Base-by-base conservation (phyloP, 495 filamentous ascomycete genomes). In the Staphylotrichum longicolle region DNA sequence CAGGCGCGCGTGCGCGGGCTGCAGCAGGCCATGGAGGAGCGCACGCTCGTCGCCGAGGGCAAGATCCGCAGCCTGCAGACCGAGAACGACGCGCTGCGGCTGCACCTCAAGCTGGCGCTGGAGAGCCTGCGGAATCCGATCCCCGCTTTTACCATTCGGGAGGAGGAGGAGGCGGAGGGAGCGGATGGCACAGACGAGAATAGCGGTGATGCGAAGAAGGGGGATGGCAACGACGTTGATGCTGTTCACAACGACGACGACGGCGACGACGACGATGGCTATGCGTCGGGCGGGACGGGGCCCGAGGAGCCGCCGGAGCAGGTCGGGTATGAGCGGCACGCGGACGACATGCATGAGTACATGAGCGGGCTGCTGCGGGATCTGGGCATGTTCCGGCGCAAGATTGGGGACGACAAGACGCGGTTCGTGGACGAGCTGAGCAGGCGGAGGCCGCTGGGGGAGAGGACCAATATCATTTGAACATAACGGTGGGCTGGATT, bases 1-100 rank as follows among this genome's bases (percentile, higher is more conserved):
- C 95, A 98, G 75, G 87, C 84, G 58, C 83, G 86, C 63, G 92
- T 98, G 7, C 80, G 85, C 37, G 83, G 86, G 49, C 88, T 99
- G 86, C 92, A 96, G 73, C 85, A 91, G 45, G 79, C 93, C 65
- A 96, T 96, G 93, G 93, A 97, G 71, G 94, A 99, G 76, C 86
- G 83, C 39, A 84, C 86, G 45, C 85, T 94, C 72, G 87, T 97
- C 5, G 85, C 88, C 54, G 95, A 99, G 67, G 88, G 86, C 77
- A 96, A 96, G 80, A 96, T 99, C 61, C 82, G 88, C 37, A 88
- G 86, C 46, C 73, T 99, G 45, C 85, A 91, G 71, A 88, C 85
- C 3, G 89, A 98, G 78, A 97, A 95, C 57, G 94, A 97, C 68
- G 88, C 91, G 1, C 75, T 98, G 67, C 80, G 90, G 58, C 78